Percentiles rank a stretch among this genome's conserved stretches.
Evolutionary conservation across 1,284 basidiomycete species (phyloP).

Genomic region (Mycena sp.): DNA sequence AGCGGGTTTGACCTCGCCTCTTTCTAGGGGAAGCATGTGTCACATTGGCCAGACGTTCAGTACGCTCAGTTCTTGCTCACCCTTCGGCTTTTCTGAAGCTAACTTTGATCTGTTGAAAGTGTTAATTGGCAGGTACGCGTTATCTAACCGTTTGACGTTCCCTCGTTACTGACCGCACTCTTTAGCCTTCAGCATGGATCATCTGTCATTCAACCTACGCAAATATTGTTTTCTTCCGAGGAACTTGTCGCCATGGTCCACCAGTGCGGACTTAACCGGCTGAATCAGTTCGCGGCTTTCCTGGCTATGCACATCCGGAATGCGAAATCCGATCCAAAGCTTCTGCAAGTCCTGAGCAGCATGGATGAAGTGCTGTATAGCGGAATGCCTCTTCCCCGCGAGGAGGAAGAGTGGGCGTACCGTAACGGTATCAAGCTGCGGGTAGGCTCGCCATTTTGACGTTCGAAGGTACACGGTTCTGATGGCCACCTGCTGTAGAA

Average conservation of each 20-base stretch:
- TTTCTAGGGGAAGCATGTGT: conserved; percentile 58
- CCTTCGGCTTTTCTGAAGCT: conserved; percentile 54
- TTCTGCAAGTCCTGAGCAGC: conserved; percentile 56
- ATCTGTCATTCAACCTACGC: conserved; percentile 63
- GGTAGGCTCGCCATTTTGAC: conserved; percentile 43
- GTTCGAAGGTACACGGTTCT: background rate
- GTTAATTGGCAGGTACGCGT: conserved; percentile 30
- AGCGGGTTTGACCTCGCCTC: conserved; percentile 32
- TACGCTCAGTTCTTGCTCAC: conserved; percentile 38
- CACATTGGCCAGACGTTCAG: conserved; percentile 60
- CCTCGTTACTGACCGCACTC: conserved; percentile 50
- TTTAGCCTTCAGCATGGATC: conserved; percentile 63
- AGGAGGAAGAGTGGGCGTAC: conserved; percentile 70
- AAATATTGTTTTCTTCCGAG: conserved; percentile 58
- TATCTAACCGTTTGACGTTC: conserved; percentile 22
- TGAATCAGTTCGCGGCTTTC: conserved; percentile 65
- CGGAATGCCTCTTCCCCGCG: conserved; percentile 63
- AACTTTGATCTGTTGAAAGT: conserved; percentile 49
- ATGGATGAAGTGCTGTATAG: conserved; percentile 66
- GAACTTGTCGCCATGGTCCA: conserved; percentile 65
- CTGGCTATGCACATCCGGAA: conserved; percentile 59
- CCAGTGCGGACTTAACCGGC: conserved; percentile 59
- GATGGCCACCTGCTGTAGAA: conserved; percentile 55
- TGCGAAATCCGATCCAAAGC: conserved; percentile 58
- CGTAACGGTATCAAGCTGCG: conserved; percentile 60